Evolutionary conservation across 805 yeast genomes (phyloP).

Genomic region (Cyberlindnera petersonii): DNA sequence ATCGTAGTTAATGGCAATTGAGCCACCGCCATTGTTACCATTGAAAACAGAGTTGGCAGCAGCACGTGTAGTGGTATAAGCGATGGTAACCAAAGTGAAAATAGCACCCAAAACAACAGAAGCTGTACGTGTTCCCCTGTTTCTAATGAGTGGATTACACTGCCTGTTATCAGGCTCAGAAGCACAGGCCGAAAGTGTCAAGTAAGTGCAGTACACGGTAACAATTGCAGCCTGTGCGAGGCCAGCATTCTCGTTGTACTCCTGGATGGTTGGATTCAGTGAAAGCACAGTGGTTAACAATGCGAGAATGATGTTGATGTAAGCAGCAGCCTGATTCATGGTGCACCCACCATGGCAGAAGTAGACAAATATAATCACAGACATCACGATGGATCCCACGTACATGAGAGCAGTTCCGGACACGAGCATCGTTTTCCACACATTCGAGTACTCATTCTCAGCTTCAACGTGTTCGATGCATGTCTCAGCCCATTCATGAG

Average conservation of each 20-base stretch:
- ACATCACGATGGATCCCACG: slow-evolving; percentile 63
- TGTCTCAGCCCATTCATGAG: slow-evolving; percentile 98
- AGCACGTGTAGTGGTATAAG: slow-evolving; percentile 95
- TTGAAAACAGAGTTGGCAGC: slow-evolving; percentile 75
- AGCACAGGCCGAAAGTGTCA: slow-evolving; percentile 88
- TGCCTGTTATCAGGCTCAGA: slow-evolving; percentile 92
- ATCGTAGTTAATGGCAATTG: slow-evolving; percentile 32
- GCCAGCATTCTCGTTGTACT: slow-evolving; percentile 91
- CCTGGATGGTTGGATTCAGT: slow-evolving; percentile 81
- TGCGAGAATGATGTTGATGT: slow-evolving; percentile 66
- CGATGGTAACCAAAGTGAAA: slow-evolving; percentile 91
- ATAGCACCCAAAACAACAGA: slow-evolving; percentile 86
- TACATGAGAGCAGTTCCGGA: slow-evolving; percentile 91
- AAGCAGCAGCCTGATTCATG: slow-evolving; percentile 85
- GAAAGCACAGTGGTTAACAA: slow-evolving; percentile 65
- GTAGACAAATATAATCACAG: slow-evolving; percentile 73
- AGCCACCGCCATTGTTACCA: slow-evolving; percentile 36
- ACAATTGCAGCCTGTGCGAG: slow-evolving; percentile 97
- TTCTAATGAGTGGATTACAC: slow-evolving; percentile 90
- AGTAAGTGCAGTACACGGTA: slow-evolving; percentile 84
- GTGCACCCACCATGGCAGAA: slow-evolving; percentile 81
- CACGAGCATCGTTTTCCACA: slow-evolving; percentile 79
- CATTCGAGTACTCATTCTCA: slow-evolving; percentile 51
- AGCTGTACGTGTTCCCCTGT: slow-evolving; percentile 84
- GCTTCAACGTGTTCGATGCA: slow-evolving; percentile 88